Percentiles rank a stretch among this genome's conserved stretches.
Evolutionary conservation across 1,284 basidiomycete species (phyloP).

Genomic region (Testicularia cyperi): DNA sequence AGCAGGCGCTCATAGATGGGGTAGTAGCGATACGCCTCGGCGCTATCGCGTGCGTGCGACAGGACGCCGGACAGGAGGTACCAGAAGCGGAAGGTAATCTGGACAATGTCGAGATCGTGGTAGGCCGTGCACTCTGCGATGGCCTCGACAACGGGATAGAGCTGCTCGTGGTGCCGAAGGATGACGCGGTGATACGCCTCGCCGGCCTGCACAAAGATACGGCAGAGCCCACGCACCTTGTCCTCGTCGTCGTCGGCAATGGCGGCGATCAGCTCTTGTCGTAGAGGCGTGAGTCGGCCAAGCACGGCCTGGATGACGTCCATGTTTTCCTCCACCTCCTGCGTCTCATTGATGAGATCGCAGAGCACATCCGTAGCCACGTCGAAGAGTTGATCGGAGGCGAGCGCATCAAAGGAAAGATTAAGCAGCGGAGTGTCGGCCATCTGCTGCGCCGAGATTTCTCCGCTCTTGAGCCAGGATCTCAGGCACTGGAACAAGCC

Average conservation of each 20-base stretch:
- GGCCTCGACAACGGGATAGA: constrained; percentile 90
- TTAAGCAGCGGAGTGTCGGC: constrained; percentile 79
- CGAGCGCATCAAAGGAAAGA: constrained; percentile 62
- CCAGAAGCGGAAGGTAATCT: constrained; percentile 99
- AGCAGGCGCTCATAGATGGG: constrained; percentile 83
- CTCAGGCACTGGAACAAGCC: constrained; percentile 85
- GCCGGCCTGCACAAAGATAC: constrained; percentile 91
- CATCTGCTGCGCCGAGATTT: constrained; percentile 71
- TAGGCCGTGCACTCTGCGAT: constrained; percentile 92
- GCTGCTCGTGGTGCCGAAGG: constrained; percentile 81
- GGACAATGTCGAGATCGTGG: constrained; percentile 91
- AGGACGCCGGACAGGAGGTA: constrained; percentile 64
- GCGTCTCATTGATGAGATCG: constrained; percentile 95
- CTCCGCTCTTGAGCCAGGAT: constrained; percentile 85
- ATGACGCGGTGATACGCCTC: constrained; percentile 92
- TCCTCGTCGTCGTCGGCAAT: constrained; percentile 76
- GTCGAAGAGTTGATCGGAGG: constrained; percentile 79
- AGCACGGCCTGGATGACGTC: constrained; percentile 82
- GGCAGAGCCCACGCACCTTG: constrained; percentile 83
- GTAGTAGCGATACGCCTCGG: constrained; percentile 65
- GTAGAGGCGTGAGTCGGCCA: constrained; percentile 62
- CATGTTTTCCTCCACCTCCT: constrained; percentile 94
- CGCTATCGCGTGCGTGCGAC: constrained; percentile 64
- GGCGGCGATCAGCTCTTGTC: constrained; percentile 37
- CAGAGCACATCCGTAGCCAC: constrained; percentile 86